A percentile compares a stretch with the other conserved stretches of the same genome.
Evolutionary conservation across 202 grass and related monocot species (phyloP).

Genomic region (Bolboschoenoplectus hybrid): DNA sequence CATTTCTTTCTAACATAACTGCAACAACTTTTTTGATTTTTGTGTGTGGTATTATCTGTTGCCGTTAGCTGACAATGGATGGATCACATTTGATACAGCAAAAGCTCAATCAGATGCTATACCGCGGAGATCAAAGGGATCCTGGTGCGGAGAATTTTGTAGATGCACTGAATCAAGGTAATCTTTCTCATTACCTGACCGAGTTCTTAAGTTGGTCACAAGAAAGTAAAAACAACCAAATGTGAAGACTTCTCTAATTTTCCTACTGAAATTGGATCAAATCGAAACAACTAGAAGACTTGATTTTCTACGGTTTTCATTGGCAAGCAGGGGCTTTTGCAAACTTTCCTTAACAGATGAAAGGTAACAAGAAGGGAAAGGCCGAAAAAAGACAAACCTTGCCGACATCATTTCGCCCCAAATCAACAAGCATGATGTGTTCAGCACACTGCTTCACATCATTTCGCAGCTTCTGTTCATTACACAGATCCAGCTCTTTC

Average conservation of each 20-base stretch:
- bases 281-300: not conserved
- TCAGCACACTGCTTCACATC: slow-evolving; percentile 92
- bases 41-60: slow-evolving; percentile 1
- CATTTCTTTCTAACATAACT: slow-evolving; percentile 7
- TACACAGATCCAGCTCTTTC: slow-evolving; percentile 59
- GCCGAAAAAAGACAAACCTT: slow-evolving; percentile 46
- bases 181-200: not conserved
- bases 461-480: slow-evolving; percentile 73
- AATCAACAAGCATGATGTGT: slow-evolving; percentile 95
- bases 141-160: not conserved
- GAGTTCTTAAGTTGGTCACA: not conserved
- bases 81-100: not conserved
- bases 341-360: not conserved
- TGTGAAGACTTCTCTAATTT: not conserved
- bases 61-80: not conserved
- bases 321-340: not conserved
- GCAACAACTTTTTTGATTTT: not conserved
- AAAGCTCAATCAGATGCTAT: not conserved
- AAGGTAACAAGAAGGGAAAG: not conserved
- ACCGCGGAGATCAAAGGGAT: not conserved
- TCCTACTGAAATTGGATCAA: slow-evolving; percentile 13
- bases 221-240: not conserved
- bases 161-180: not conserved
- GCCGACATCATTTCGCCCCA: slow-evolving; percentile 96
- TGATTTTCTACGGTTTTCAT: slow-evolving; percentile 19